Base-by-base conservation (phyloP, 2,329 filamentous ascomycete species). In the Arthrobotrys sphaeroides region DNA sequence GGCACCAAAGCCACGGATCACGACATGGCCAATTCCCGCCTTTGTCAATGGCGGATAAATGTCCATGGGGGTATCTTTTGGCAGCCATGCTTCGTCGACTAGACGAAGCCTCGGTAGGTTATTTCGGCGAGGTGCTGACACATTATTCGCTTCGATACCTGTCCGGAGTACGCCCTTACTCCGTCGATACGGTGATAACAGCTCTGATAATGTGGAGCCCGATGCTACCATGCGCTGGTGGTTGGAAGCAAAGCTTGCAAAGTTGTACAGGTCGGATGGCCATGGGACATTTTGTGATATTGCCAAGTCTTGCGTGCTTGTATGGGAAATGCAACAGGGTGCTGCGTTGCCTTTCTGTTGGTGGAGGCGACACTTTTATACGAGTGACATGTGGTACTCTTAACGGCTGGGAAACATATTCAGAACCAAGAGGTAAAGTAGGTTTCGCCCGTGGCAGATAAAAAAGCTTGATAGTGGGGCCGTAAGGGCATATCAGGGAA, bases 301-400 rank as follows among this genome's bases (percentile, higher is more conserved):
- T 62, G 69, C 69, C 53, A 65, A 51, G 69, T 62, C 69, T 74
- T 74, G 69, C 69, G 61, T 74, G 69, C 69, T 74, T 36, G 26
- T 60, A 62, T 60, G 22, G 49, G n/a, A 38, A 57, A 60, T 61
- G 18, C 60, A 67, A 65, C 60, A 67, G 10, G 10, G 24, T 38
- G 22, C n/a, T 47, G 69, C 20, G 69, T 74, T 74, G 69, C 53
- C 20, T 9, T 12, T 20, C 43, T 40, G 10, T 13, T 43, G 26
- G 45, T n/a, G 9, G 36, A 53, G 40, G 28, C 18, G n/a, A 22
- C 6, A 47, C n/a, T 45, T 62, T 26, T 49, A 62, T 60, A 31
- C 38, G 55, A 42, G 38, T 28, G n/a, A 60, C 55, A 31, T 60
- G 31, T 36, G 12, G 31, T 10, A 24, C n/a, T 61, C 28, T 47